These are phyloP conservation scores for Salix koriyanagi DNA, from an alignment of 345 rosid species.

Conservation along the genomic window DNA sequence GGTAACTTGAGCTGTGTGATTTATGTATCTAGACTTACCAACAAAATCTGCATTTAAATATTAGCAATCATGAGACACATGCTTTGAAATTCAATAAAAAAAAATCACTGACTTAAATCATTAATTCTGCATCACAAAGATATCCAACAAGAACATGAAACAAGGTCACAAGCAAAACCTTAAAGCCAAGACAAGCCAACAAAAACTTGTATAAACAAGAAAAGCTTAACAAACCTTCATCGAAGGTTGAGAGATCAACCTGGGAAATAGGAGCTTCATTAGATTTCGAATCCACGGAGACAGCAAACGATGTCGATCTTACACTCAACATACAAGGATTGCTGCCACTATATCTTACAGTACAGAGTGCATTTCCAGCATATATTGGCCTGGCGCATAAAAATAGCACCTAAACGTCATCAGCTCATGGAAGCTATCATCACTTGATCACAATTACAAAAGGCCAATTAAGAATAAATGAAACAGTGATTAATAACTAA, in stretches of 20 bases:
- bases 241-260: conserved; percentile 84
- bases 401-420: background rate
- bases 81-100: background rate
- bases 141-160: background rate
- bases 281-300: conserved; percentile 36
- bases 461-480: no score
- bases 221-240: conserved; percentile 59
- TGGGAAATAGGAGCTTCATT: conserved; percentile 67
- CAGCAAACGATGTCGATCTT: conserved; percentile 75
- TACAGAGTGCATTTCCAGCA: conserved; percentile 96
- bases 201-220: background rate
- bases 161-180: background rate
- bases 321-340: conserved; percentile 78
- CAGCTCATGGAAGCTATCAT: no score
- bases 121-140: background rate
- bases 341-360: conserved; percentile 66
- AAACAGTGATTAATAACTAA: background rate
- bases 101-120: background rate
- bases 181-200: conserved; percentile 4
- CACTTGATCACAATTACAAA: no score
- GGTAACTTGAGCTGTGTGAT: conserved; percentile 63
- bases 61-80: background rate
- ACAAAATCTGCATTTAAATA: conserved; percentile 44
- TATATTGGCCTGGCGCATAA: conserved; percentile 75
- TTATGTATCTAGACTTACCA: conserved; percentile 65